Percentiles rank a stretch among this genome's conserved stretches.
These are phyloP conservation scores for Fusarium continuum DNA, from an alignment of 2,329 filamentous ascomycete species.

Conservation along the genomic window DNA sequence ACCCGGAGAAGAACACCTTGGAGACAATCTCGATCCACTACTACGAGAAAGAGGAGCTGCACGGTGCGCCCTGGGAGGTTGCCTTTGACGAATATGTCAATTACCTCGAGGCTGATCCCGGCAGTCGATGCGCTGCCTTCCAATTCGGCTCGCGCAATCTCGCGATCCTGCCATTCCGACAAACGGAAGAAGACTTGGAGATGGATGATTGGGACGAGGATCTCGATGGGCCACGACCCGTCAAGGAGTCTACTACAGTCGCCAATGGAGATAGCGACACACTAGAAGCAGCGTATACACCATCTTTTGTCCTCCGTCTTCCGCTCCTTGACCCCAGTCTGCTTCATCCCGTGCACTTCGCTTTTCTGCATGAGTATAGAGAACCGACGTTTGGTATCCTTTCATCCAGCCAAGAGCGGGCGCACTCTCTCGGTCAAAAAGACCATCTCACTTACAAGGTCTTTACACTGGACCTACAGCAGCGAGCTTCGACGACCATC, in stretches of 20 bases:
- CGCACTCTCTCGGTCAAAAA: conserved; percentile 81
- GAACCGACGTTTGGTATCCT: conserved; percentile 97
- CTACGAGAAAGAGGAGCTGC: conserved; percentile 93
- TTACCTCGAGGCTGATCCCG: conserved; percentile 87
- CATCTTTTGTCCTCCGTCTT: conserved; percentile 92
- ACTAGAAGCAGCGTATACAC: conserved; percentile 76
- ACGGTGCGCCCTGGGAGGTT: conserved; percentile 82
- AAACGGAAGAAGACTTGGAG: conserved; percentile 84
- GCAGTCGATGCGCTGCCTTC: conserved; percentile 90
- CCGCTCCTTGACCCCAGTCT: conserved; percentile 88
- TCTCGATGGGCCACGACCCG: conserved; percentile 72
- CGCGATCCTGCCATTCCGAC: conserved; percentile 92
- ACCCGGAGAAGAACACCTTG: conserved; percentile 79
- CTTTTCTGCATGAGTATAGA: conserved; percentile 95
- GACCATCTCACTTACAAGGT: conserved; percentile 92
- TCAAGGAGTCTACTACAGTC: conserved; percentile 53
- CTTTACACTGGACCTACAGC: conserved; percentile 92
- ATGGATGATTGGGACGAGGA: conserved; percentile 93
- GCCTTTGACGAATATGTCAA: conserved; percentile 80
- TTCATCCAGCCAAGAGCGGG: conserved; percentile 77
- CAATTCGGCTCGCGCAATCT: conserved; percentile 90
- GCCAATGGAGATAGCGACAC: conserved; percentile 50
- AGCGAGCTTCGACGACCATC: conserved; percentile 91
- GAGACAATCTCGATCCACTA: conserved; percentile 95
- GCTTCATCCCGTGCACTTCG: conserved; percentile 88